Base-by-base conservation (phyloP, 805 yeast species). In the Ogataea minuta region DNA sequence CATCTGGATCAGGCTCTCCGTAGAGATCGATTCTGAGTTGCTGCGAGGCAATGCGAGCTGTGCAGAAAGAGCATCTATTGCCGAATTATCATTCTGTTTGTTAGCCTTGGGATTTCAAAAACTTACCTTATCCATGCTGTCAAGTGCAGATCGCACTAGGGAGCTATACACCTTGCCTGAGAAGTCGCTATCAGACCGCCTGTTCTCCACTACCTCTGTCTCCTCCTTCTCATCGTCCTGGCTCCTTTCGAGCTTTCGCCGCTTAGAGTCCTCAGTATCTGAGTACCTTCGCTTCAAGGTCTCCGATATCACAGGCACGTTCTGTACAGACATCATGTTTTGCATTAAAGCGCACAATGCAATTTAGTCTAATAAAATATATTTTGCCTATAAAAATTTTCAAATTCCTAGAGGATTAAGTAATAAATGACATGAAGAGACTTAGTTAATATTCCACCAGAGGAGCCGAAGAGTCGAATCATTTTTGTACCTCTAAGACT, bases 111-210 rank as follows among this genome's bases (percentile, higher is more conserved):
- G 62, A 63, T 50, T 49, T 24, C 21, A 24, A 28, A 32, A 35
- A 66, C 74, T 59, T 62, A 71, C 71, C 66, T 72, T 74, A 41
- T 82, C 89, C 53, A 84, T 66, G 37, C 82, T 74, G 34, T 79
- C 84, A 47, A 87, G 63, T 21, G 91, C 93, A 37, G 85, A 72
- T 48, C 72, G 72, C 24, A 84, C 77, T 53, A 74, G 74, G 4
- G 60, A 54, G 17, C 53, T 39, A 32, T 56, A 59, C 39, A 60
- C 47, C 29, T 55, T 49, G 14, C 47, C 48, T 16, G 60, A 49
- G 34, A 59, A 56, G 17, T 46, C 46, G 16, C 17, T 17, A 28
- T 42, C 39, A 7, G 23, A 7, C 19, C 12, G 19, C 12, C 20
- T 20, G 23, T 16, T n/a, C 24, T n/a, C 34, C n/a, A 16, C 24